phyloP scores from a whole-genome alignment of 305 asterid genomes.

The Plantago coronopus region DNA sequence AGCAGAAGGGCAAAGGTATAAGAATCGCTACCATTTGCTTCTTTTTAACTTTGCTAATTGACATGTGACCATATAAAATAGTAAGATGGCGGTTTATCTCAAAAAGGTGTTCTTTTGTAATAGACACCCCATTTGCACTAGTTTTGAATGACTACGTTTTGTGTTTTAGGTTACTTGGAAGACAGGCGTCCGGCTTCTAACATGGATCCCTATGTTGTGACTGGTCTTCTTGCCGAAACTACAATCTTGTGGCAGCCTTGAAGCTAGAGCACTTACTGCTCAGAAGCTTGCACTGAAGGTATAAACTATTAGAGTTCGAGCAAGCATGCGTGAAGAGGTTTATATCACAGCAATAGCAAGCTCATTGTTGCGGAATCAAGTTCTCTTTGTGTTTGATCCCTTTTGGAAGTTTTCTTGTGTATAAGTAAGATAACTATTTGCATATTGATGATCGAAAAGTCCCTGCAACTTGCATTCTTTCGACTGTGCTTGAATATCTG shows the following conservation, averaged over 20 bases:
- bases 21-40: background rate
- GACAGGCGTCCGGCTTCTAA: conserved; percentile 98
- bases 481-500: conserved; percentile 27
- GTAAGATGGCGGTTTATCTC: background rate
- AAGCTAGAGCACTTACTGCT: conserved; percentile 85
- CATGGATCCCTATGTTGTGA: conserved; percentile 98
- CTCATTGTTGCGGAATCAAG: conserved; percentile 22
- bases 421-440: conserved; percentile 31
- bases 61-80: background rate
- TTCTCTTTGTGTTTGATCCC: conserved; percentile 26
- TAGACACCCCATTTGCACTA: background rate
- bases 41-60: background rate
- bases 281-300: conserved; percentile 70
- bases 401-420: conserved; percentile 29
- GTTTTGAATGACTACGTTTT: background rate
- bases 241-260: conserved; percentile 89
- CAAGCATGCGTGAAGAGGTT: conserved; percentile 11
- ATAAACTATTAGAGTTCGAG: conserved; percentile 27
- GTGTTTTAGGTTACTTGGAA: conserved; percentile 75
- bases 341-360: conserved; percentile 11
- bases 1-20: conserved; percentile 82
- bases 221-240: conserved; percentile 78
- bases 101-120: background rate
- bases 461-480: conserved; percentile 27
- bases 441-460: conserved; percentile 27